Evolutionary conservation across 805 yeast species (phyloP), one percentile per base, ranked within the genome.

Genomic region (Candida arabinofermentans): DNA sequence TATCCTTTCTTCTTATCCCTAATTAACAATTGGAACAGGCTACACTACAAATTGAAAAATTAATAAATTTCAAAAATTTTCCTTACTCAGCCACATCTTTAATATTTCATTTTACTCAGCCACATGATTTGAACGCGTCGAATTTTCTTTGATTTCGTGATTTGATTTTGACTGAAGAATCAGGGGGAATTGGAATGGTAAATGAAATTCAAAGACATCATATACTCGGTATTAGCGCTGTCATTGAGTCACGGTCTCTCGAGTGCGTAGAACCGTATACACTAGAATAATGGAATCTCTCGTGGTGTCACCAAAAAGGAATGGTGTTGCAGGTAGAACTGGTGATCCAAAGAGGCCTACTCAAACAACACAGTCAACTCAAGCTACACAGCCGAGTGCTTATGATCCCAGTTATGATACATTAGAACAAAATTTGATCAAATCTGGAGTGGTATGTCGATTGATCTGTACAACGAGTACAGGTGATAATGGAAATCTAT

Each of bases 301-400:
- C 8, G 27, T 22, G 39, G 17, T 36, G 8, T 36, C 39, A 13
- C 39, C 39, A 7, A 27, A 27, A 21, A 27, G 27, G 27, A 30
- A 31, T 31, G n/a, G n/a, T n/a, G 18, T 16, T 13, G 9, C n/a
- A n/a, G 24, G 10, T 24, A 18, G 14, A 7, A 9, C 34, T 16
- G 36, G 36, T 17, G 32, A 38, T 12, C 8, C 34, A 6, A 30
- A 16, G n/a, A 42, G 41, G 27, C 47, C 36, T 5, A 44, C 49
- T 18, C 54, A 48, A 37, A 37, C 47, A 12, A 58, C 61, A 1
- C 62, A 59, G 46, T 47, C 59, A 2, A 65, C 69, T 3, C 70
- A 65, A 43, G 67, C 69, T 8, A 65, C 69, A 3, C 69, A 65
- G 34, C 67, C 66, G 5, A 63, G 63, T 44, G 56, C 52, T 6